Conservation (phyloP, 495 filamentous ascomycete species). For the Xylaria longipes region DNA sequence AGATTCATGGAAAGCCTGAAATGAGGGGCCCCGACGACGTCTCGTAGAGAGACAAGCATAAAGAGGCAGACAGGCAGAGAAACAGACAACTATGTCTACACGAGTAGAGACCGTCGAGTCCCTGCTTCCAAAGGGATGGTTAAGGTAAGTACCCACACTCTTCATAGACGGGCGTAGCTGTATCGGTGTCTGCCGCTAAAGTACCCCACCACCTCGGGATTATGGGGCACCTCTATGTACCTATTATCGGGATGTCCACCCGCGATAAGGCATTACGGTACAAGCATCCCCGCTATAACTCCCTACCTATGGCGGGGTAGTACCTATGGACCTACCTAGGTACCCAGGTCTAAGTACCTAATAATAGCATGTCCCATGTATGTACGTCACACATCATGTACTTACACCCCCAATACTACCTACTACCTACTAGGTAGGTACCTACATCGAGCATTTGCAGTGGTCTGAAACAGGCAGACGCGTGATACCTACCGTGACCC, state of each 20-base stretch:
- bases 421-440: background rate
- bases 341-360: background rate
- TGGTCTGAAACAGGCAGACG: constrained; percentile 6
- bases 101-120: background rate
- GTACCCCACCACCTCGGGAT: background rate
- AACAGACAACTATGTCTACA: background rate
- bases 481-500: background rate
- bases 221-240: background rate
- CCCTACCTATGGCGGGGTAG: constrained; percentile 7
- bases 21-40: background rate
- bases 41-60: background rate
- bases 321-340: too few relatives aligned
- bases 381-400: background rate
- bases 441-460: background rate
- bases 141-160: too few relatives aligned
- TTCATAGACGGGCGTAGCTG: too few relatives aligned
- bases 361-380: background rate
- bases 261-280: background rate
- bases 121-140: too few relatives aligned
- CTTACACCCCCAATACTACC: too few relatives aligned
- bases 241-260: background rate
- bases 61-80: background rate
- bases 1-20: background rate
- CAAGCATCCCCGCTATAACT: background rate
- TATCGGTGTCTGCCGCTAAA: too few relatives aligned